Conservation (phyloP, 257 asterid genomes). For the Hygrophila difformis region DNA sequence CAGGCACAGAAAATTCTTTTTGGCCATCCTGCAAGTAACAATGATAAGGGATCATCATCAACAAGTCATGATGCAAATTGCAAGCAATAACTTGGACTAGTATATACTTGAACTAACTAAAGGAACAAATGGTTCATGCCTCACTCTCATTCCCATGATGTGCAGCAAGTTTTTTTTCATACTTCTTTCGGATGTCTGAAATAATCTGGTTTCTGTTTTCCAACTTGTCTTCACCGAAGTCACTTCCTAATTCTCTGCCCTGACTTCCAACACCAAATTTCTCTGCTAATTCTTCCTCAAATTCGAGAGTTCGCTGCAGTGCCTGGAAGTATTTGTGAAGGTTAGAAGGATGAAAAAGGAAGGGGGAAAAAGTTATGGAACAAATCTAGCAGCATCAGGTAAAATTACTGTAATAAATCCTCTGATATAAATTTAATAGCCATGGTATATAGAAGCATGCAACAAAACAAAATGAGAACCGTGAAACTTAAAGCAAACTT, state of each 20-base stretch:
- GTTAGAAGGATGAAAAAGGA: too few relatives aligned
- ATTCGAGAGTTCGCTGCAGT: slow-evolving; percentile 89
- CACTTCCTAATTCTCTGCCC: slow-evolving; percentile 50
- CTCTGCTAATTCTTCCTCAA: slow-evolving; percentile 97
- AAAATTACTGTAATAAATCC: too few relatives aligned
- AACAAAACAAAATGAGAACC: slow-evolving; percentile 6
- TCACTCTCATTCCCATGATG: slow-evolving; percentile 70
- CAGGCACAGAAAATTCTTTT: slow-evolving; percentile 76
- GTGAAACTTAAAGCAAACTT: slow-evolving; percentile 11
- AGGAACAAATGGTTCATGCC: slow-evolving; percentile 39
- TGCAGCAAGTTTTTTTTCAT: slow-evolving; percentile 89
- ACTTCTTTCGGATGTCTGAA: slow-evolving; percentile 85
- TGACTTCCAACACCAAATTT: slow-evolving; percentile 89
- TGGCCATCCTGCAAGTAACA: slow-evolving; percentile 57
- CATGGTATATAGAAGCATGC: too few relatives aligned
- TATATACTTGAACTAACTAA: slow-evolving; percentile 15
- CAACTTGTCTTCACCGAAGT: slow-evolving; percentile 52
- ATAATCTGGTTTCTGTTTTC: slow-evolving; percentile 54
- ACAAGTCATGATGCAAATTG: too few relatives aligned
- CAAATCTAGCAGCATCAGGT: too few relatives aligned
- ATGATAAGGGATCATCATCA: too few relatives aligned
- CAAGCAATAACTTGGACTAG: too few relatives aligned
- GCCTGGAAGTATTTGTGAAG: slow-evolving; percentile 45
- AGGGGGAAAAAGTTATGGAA: too few relatives aligned
- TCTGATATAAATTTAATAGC: too few relatives aligned